Percentiles rank a stretch among this genome's conserved stretches.
phyloP scores from a whole-genome alignment of 805 yeast species.

The Yarrowia bubula region DNA sequence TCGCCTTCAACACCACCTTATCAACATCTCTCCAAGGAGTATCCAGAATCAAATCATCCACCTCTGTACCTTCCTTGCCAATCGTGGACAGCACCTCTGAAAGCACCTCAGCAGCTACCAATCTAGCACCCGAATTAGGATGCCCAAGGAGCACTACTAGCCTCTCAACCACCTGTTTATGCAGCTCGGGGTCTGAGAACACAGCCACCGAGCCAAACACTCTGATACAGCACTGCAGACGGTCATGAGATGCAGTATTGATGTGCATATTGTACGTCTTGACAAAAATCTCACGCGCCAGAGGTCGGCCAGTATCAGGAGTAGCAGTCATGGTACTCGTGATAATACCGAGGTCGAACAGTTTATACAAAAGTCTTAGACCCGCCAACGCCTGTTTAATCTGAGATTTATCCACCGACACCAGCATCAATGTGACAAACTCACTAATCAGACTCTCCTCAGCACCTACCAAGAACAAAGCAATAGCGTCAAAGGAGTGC shows the following conservation, averaged over 20 bases:
- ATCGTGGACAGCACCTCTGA: not conserved
- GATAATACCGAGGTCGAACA: conserved; percentile 29
- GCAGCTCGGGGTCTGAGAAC: not conserved
- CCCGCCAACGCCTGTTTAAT: not conserved
- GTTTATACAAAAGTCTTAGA: not conserved
- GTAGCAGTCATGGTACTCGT: conserved; percentile 57
- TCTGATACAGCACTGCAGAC: conserved; percentile 9
- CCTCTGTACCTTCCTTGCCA: not conserved
- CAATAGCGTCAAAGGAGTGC: conserved; percentile 1
- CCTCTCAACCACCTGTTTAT: conserved; percentile 1
- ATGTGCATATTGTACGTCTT: conserved; percentile 55
- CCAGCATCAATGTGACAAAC: not conserved
- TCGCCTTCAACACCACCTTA: not conserved
- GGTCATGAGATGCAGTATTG: conserved; percentile 39
- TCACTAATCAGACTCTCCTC: not conserved
- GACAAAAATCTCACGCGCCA: conserved; percentile 44
- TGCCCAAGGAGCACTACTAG: not conserved
- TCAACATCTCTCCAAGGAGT: conserved; percentile 19
- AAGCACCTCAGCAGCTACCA: not conserved
- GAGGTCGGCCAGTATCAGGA: conserved; percentile 47
- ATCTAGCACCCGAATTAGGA: not conserved
- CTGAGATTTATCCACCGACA: not conserved
- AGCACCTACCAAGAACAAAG: not conserved
- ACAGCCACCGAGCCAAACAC: conserved; percentile 2
- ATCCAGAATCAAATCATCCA: not conserved